A percentile compares a stretch with the other conserved stretches of the same genome.
Conservation (phyloP, 768 basidiomycete species). For the Kwoniella dendrophila region DNA sequence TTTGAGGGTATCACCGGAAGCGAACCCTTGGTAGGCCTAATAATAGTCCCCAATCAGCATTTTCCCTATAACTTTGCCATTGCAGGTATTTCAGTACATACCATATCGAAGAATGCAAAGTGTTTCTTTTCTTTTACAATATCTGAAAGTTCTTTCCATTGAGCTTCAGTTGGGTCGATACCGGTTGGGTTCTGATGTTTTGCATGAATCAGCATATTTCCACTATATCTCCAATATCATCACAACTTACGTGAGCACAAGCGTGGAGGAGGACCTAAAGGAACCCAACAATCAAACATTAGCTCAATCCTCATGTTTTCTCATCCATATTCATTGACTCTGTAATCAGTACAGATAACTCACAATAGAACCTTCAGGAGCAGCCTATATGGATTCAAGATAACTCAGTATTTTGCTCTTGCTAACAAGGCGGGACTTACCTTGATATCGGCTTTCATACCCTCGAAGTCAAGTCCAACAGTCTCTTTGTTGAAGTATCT, state of each 20-base stretch:
- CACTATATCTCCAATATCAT: background rate
- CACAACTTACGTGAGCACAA: conserved; percentile 64
- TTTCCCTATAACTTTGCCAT: no score
- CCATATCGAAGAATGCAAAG: conserved; percentile 99
- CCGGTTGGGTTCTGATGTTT: conserved; percentile 92
- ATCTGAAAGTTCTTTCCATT: conserved; percentile 89
- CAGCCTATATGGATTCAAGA: conserved; percentile 50
- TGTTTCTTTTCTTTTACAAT: conserved; percentile 80
- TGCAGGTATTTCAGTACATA: no score
- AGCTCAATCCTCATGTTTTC: no score
- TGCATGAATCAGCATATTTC: background rate
- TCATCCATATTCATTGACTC: background rate
- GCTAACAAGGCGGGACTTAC: conserved; percentile 58
- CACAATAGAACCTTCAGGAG: conserved; percentile 73
- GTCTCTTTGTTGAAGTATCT: conserved; percentile 78
- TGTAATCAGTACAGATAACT: background rate
- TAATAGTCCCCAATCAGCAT: conserved; percentile 8
- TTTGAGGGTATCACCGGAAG: conserved; percentile 83
- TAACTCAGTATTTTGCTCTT: background rate
- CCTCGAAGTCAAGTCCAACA: conserved; percentile 88
- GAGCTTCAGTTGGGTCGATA: conserved; percentile 86
- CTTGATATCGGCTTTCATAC: conserved; percentile 82
- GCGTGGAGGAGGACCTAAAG: conserved; percentile 78
- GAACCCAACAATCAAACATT: background rate
- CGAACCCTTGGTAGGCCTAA: conserved; percentile 95